phyloP scores from a whole-genome alignment of 257 asterid genomes.

The Solanum bulbocastanum region DNA sequence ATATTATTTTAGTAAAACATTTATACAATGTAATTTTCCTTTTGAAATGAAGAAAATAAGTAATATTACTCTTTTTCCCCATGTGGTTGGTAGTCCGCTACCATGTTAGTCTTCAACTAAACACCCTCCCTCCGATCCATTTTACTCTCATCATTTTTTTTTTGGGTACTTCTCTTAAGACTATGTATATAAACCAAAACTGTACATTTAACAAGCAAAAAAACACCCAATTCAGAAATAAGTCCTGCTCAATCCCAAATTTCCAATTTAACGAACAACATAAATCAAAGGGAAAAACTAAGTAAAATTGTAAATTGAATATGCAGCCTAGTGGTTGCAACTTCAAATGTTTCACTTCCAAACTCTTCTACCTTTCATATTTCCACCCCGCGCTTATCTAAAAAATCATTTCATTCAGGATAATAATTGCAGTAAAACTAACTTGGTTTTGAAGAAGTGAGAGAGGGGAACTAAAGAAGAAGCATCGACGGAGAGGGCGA shows the following conservation, averaged over 20 bases:
- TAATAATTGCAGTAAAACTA: not conserved
- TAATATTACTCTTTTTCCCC: not conserved
- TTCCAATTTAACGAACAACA: not conserved
- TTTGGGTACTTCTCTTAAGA: too few species aligned
- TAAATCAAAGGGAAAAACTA: not conserved
- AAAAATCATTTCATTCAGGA: not conserved
- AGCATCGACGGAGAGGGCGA: constrained; percentile 61
- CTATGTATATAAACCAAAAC: not conserved
- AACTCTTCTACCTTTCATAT: not conserved
- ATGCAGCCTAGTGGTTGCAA: not conserved
- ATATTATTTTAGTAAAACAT: too few species aligned
- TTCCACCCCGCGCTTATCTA: not conserved
- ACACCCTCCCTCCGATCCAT: not conserved
- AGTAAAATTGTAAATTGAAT: not conserved
- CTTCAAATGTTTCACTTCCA: not conserved
- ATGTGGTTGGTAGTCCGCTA: not conserved
- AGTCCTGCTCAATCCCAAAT: not conserved
- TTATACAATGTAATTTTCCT: not conserved
- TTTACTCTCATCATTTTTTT: not conserved
- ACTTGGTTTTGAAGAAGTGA: constrained; percentile 57
- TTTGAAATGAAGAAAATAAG: not conserved
- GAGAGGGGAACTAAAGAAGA: constrained; percentile 41
- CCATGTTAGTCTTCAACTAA: not conserved
- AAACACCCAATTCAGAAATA: not conserved
- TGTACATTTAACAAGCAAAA: not conserved